Conservation (phyloP, 2,329 filamentous ascomycete genomes). For the Claviceps sp. region DNA sequence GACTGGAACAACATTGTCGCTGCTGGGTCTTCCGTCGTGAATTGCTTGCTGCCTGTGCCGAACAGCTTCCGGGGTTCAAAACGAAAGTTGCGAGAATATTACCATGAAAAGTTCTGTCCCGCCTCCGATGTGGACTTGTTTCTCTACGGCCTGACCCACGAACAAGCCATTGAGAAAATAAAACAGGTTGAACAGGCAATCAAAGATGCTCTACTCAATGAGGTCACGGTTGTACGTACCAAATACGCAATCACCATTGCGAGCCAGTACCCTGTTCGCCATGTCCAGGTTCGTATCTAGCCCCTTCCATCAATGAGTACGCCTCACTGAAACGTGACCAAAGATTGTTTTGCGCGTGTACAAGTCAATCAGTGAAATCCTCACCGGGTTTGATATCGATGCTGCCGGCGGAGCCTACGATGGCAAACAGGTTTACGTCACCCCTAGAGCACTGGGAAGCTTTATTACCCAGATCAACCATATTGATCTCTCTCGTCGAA, state of each 20-base stretch:
- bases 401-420: constrained; percentile 72
- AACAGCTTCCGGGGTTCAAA: constrained; percentile 48
- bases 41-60: constrained; percentile 61
- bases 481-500: constrained; percentile 65
- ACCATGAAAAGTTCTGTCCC: constrained; percentile 68
- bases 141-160: constrained; percentile 64
- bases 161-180: constrained; percentile 72
- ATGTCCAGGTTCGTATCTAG: constrained; percentile 43
- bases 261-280: constrained; percentile 69
- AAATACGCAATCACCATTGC: constrained; percentile 82
- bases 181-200: constrained; percentile 66
- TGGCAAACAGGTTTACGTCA: constrained; percentile 62
- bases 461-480: constrained; percentile 76
- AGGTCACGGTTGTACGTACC: constrained; percentile 72
- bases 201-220: constrained; percentile 64
- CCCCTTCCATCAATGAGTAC: neutral
- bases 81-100: constrained; percentile 55
- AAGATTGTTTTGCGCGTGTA: constrained; percentile 77
- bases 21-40: constrained; percentile 70
- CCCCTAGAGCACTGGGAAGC: constrained; percentile 62
- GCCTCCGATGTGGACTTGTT: constrained; percentile 83
- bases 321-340: neutral
- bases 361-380: constrained; percentile 69
- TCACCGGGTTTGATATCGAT: constrained; percentile 82
- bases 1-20: constrained; percentile 76